Base-by-base conservation (phyloP, 441 rosid genomes). In the Populus hybrid region DNA sequence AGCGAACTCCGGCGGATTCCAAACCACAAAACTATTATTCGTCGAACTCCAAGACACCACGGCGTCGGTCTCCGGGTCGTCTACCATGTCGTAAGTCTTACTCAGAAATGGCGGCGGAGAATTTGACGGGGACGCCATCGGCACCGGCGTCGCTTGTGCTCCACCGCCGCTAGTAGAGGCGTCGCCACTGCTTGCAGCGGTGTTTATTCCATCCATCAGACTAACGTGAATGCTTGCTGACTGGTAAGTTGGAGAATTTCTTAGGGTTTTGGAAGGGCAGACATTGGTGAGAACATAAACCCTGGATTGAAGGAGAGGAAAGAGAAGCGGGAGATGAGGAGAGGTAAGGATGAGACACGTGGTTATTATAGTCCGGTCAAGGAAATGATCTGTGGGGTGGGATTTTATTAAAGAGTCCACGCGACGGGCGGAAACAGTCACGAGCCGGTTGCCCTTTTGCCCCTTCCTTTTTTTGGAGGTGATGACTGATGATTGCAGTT, bases 81-180 rank as follows among this genome's bases (percentile, higher is more conserved):
- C 94, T 42, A 95, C 97, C 93, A 95, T 93, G 79, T 95, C 98
- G 77, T 93, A 95, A 12, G 98, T 95, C 88, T 95, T 95, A 90
- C 97, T 94, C 18, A 95, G 74, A 71, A 95, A 96, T 63, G 98
- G 99, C 74, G 98, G 98, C 72, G 91, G 98, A 3, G 90, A 87
- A 81, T 85, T 90, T 21, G 87, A 68, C 77, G 83, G 86, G 78
- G 86, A 50, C 64, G 93, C 79, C 64, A 88, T 86, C 23, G 97
- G 93, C 67, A 80, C 80, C 7, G 92, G 88, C 76, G 83, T 69
- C 76, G 85, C 73, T 73, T 80, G 38, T 63, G 72, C 64, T 20
- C 78, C 74, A 40, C 69, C 81, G 75, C 87, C 79, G 69, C 86
- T 80, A 21, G 81, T 78, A 35, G 90, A 77, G 26, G 80, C 77